phyloP scores from a whole-genome alignment of 108 stramenopile genomes.

The Nitzschia inconspicua region DNA sequence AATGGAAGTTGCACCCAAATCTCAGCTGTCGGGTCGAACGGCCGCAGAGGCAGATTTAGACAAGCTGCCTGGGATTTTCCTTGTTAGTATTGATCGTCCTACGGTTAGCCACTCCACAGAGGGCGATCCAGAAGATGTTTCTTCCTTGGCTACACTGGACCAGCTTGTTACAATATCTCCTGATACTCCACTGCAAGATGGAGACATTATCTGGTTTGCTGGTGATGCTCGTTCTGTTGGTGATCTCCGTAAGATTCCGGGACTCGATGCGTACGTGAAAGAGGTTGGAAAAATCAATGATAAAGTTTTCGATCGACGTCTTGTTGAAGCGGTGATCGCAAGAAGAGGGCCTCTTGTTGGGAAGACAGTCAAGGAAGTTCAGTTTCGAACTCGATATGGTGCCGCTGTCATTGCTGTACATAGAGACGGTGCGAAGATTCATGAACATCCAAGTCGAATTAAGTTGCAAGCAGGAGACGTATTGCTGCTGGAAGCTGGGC shows the following conservation, averaged over 20 bases:
- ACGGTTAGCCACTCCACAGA: slow-evolving; percentile 8
- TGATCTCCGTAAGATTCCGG: slow-evolving; percentile 73
- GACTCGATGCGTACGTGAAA: slow-evolving; percentile 57
- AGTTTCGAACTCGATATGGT: slow-evolving; percentile 77
- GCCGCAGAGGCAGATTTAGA: slow-evolving; percentile 53
- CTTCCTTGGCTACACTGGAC: slow-evolving; percentile 2
- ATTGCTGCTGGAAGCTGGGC: slow-evolving; percentile 62
- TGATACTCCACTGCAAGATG: slow-evolving; percentile 33
- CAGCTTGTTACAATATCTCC: slow-evolving; percentile 30
- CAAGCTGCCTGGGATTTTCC: slow-evolving; percentile 63
- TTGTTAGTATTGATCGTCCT: slow-evolving; percentile 81
- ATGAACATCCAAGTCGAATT: slow-evolving; percentile 62
- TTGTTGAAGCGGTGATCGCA: slow-evolving; percentile 83
- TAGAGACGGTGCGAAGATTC: slow-evolving; percentile 68
- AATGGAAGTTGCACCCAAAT: slow-evolving; percentile 59
- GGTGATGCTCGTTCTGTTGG: slow-evolving; percentile 47
- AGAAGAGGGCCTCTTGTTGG: slow-evolving; percentile 70
- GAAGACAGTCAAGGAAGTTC: slow-evolving; percentile 67
- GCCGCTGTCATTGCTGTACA: slow-evolving; percentile 87
- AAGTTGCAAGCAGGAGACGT: slow-evolving; percentile 10
- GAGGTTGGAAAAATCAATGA: slow-evolving; percentile 70
- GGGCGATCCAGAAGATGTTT: too few species aligned
- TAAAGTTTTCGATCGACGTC: slow-evolving; percentile 66
- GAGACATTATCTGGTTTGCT: slow-evolving; percentile 76
- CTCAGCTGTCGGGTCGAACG: slow-evolving; percentile 49